Conservation (phyloP, 1,284 basidiomycete genomes). For the Pterulicium gracile region DNA sequence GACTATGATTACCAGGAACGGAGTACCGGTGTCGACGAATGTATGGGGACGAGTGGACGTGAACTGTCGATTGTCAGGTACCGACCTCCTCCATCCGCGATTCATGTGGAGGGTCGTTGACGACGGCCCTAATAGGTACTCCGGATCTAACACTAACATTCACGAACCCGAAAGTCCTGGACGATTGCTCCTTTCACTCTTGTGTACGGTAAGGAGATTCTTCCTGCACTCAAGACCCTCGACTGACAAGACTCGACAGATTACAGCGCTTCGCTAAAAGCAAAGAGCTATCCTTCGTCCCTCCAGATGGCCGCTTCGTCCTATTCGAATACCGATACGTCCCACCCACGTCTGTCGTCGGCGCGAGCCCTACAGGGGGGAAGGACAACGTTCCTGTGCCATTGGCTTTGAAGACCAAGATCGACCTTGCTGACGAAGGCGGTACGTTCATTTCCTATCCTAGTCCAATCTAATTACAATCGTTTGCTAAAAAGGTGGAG, state of each 20-base stretch:
- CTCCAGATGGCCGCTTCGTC: conserved; percentile 87
- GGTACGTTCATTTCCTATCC: conserved; percentile 31
- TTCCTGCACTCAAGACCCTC: conserved; percentile 15
- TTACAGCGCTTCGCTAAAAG: conserved; percentile 75
- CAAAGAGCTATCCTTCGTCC: conserved; percentile 81
- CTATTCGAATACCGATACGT: conserved; percentile 78
- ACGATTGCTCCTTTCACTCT: conserved; percentile 82
- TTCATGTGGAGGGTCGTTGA: conserved; percentile 6
- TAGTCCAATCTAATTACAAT: conserved; percentile 2
- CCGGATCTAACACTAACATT: conserved; percentile 82
- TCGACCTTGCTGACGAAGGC: conserved; percentile 51
- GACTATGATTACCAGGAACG: conserved; percentile 62
- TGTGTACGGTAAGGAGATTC: conserved; percentile 85
- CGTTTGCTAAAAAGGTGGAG: conserved; percentile 29
- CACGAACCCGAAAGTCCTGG: conserved; percentile 64
- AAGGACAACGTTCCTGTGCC: conserved; percentile 52
- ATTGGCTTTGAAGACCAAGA: conserved; percentile 47
- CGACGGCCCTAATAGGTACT: conserved; percentile 52
- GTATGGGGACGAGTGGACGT: conserved; percentile 77
- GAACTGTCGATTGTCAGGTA: conserved; percentile 76
- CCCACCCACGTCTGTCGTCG: conserved; percentile 21
- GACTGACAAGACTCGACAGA: conserved; percentile 24
- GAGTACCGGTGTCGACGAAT: conserved; percentile 58
- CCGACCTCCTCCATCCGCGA: conserved; percentile 7
- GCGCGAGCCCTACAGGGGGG: conserved; percentile 18